Base-by-base conservation (phyloP, 2,329 filamentous ascomycete species). In the Cladophialophora yegresii region DNA sequence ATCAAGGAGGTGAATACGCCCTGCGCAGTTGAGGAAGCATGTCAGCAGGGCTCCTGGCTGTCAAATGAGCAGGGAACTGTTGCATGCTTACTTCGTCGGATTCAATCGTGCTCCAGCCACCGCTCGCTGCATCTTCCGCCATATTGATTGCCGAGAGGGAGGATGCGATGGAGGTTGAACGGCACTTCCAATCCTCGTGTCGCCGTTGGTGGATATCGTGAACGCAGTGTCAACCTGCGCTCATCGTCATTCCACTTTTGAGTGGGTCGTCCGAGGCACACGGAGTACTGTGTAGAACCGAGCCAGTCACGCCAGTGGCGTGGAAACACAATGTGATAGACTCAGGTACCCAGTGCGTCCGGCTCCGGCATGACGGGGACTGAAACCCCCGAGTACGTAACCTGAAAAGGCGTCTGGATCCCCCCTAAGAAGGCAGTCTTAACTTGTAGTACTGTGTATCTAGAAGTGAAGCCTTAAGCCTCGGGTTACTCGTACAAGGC, bases 1-100 rank as follows among this genome's bases (percentile, higher is more conserved):
- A 99, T 90, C 67, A 99, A 87, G 74, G 92, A 96, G 69, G 95
- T 99, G 81, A 99, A 99, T 75, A 99, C 93, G 74, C 95, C 95
- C 93, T 89, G 67, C 10, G 57, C 26, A 10, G 33, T 12, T 22
- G 26, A 40, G 28, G 26, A 22, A 26, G n/a, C 36, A 10, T 32
- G 61, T 64, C 61, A 62, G 59, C 60, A n/a, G 32, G 51, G 33
- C 28, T 60, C 49, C 40, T 20, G 28, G 26, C 7, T 9, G 56
- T 2, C 10, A 32, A 23, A 20, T 20, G 20, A 22, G 47, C 4
- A 30, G 30, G 36, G 36, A 23, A 22, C 26, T 60, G 22, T n/a
- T 54, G 33, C 26, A 10, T 66, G 80, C 85, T 72, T 85, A 96
- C 93, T 77, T 93, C 93, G 82, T 98, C 93, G 69, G 91, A 96